Evolutionary conservation across 2,329 filamentous ascomycete genomes (phyloP).

Genomic region (Penicillium olsonii): DNA sequence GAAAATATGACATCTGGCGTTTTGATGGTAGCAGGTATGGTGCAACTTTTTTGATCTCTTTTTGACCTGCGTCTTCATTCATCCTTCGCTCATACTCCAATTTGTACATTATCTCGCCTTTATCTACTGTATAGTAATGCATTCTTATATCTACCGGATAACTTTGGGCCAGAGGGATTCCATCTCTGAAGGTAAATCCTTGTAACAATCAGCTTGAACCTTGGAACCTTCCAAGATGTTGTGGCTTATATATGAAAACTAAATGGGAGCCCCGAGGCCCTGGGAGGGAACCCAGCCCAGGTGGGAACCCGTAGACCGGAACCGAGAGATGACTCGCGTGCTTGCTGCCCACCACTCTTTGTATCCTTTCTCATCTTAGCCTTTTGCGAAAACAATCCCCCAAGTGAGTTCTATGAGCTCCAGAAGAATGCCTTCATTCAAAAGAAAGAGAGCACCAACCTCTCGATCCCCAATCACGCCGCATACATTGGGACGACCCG

Average conservation of each 20-base stretch:
- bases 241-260: too few relatives aligned
- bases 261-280: too few relatives aligned
- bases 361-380: not conserved
- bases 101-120: slow-evolving; percentile 14
- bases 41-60: slow-evolving; percentile 12
- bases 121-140: slow-evolving; percentile 13
- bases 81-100: slow-evolving; percentile 4
- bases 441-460: slow-evolving; percentile 17
- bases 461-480: slow-evolving; percentile 15
- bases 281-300: too few relatives aligned
- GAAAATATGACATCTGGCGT: slow-evolving; percentile 9
- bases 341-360: slow-evolving; percentile 2
- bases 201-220: too few relatives aligned
- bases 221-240: too few relatives aligned
- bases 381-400: too few relatives aligned
- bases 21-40: slow-evolving; percentile 3
- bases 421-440: slow-evolving; percentile 15
- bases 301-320: not conserved
- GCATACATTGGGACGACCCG: slow-evolving; percentile 10
- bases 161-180: too few relatives aligned
- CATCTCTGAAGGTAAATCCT: too few relatives aligned
- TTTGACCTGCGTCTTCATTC: slow-evolving; percentile 3
- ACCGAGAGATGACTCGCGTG: not conserved
- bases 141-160: not conserved
- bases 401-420: too few relatives aligned